Evolutionary conservation across 805 yeast genomes (phyloP), one percentile per base, ranked within the genome.

Genomic region (Pichia manshurica): DNA sequence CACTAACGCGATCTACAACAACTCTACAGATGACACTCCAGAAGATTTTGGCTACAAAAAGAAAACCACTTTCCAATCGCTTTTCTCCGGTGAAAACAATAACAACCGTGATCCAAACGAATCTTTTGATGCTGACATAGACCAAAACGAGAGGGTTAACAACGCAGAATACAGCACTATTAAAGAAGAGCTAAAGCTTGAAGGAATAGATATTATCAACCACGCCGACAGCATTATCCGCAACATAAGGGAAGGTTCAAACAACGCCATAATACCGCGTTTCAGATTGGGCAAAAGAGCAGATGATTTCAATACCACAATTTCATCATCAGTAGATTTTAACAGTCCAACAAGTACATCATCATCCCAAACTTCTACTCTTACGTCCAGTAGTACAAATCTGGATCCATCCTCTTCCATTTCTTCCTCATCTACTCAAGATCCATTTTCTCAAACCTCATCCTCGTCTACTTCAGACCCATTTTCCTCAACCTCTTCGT

Each of bases 201-300:
- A 33, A 33, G 20, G 36, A 6, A 8, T 33, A 7, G 23, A 29
- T 21, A 8, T 37, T n/a, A 17, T 5, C 4, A 16, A 45, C 21
- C 44, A 46, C 41, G 55, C 59, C 20, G 48, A 52, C 32, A 43
- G 53, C 20, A 60, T 60, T 36, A 53, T 60, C 12, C 46, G 56
- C 22, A 56, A 58, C 36, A 59, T 61, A 20, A 59, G 43, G 45
- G 39, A 50, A 35, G 49, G 52, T 8, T 57, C 63, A 20, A 55
- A 58, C 44, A 48, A 58, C 47, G 64, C 60, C 4, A 59, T 60
- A 15, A 53, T 56, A n/a, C 64, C 65, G 8, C 52, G 65, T 42
- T 61, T 61, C 41, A 54, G 54, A 35, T 33, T 61, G 3, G 46
- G 45, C 5, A 60, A 47, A 44, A 53, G 65, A 47, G 63, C 46